Base-by-base conservation (phyloP, 352 stramenopile genomes). In the Pythium monospermum region DNA sequence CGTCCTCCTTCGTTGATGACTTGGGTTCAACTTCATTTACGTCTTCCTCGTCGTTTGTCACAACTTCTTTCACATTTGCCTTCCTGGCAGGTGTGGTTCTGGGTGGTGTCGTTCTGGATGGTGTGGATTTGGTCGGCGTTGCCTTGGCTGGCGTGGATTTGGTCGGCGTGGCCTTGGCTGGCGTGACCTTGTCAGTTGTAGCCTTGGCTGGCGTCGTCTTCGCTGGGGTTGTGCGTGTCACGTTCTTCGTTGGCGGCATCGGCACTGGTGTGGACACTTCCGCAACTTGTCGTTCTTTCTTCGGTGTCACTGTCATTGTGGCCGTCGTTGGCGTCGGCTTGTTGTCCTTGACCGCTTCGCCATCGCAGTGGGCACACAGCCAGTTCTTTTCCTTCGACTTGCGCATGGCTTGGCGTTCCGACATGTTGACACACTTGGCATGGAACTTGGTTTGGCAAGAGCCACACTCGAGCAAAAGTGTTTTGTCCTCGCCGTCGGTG, bases 341-440 rank as follows among this genome's bases (percentile, higher is more conserved):
- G 4, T 35, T 4, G 28, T n/a, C 32, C 30, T 57, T 66, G 3
- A 41, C 35, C 3, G 53, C 31, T 18, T 62, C 64, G 18, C 53
- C 61, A 19, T 49, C 58, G 41, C 70, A 80, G 37, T 42, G 48
- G 5, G 38, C 18, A 60, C 70, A 80, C 11, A 73, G 32, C 70
- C 70, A 80, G 16, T 51, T 53, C 33, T 71, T 68, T 43, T 70
- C 61, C 32, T 90, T 90, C 6, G 64, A 53, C 50, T 76, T 84
- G 13, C 70, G 70, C 21, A 57, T 53, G 6, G 77, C 79, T 21
- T 89, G 76, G 0, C 79, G 70, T 19, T 82, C 75, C 10, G 82
- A 87, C 65, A 92, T 86, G 43, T 89, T 83, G 13, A 91, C 68
- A 53, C 83, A 94, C 56, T 85, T 88, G 0, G 83, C 68, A 31